These are phyloP conservation scores for Dunaliella primolecta DNA, from an alignment of 139 green algal species.

Conservation along the genomic window DNA sequence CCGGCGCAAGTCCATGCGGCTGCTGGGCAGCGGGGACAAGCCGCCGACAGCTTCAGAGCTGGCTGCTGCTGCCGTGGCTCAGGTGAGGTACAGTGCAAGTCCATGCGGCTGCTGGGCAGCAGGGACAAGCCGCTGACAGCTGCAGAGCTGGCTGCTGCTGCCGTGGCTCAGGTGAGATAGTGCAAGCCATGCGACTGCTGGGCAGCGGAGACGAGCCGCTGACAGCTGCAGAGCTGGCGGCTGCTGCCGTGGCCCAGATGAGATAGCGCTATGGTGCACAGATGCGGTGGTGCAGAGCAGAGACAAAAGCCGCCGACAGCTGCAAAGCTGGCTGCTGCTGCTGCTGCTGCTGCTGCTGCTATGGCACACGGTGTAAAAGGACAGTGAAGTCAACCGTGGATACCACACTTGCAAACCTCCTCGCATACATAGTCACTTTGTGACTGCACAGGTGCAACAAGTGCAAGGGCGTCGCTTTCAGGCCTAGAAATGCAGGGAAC, in stretches of 20 bases:
- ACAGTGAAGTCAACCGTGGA: too few relatives aligned
- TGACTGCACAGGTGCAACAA: too few relatives aligned
- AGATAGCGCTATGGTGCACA: too few relatives aligned
- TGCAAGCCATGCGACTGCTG: not conserved
- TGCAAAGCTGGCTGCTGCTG: too few relatives aligned
- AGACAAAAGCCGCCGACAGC: too few relatives aligned
- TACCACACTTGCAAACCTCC: too few relatives aligned
- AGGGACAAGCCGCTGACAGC: not conserved
- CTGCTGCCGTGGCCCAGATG: not conserved
- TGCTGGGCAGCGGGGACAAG: not conserved
- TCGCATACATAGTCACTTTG: too few relatives aligned
- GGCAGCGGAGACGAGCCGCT: conserved; percentile 8
- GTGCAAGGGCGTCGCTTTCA: too few relatives aligned
- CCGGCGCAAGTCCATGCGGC: conserved; percentile 4
- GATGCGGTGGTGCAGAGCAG: too few relatives aligned
- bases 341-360: too few relatives aligned
- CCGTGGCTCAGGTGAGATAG: conserved; percentile 2
- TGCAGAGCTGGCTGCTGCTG: not conserved
- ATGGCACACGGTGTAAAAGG: too few relatives aligned
- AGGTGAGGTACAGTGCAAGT: not conserved
- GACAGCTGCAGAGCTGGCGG: not conserved
- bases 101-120: not conserved
- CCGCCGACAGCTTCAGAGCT: not conserved
- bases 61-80: not conserved
- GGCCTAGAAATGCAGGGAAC: too few relatives aligned